phyloP scores from a whole-genome alignment of 75 land plant species.

The Azolla pinnata region DNA sequence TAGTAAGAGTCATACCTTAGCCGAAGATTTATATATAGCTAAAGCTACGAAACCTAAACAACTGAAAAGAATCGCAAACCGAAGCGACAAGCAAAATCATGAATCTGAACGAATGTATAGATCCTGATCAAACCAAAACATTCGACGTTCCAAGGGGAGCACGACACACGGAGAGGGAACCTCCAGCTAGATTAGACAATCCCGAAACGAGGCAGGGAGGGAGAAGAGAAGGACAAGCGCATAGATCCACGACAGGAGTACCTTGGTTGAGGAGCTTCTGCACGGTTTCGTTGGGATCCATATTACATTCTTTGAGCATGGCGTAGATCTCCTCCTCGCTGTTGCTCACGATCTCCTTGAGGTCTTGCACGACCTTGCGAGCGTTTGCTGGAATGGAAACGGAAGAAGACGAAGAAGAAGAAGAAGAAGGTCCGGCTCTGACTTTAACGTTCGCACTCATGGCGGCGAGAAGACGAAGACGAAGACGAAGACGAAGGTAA shows the following conservation, averaged over 20 bases:
- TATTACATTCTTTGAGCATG: conserved; percentile 70
- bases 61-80: too few species aligned
- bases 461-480: neutral
- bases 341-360: conserved; percentile 74
- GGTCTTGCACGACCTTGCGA: conserved; percentile 55
- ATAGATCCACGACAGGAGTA: conserved; percentile 3
- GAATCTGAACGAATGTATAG: too few species aligned
- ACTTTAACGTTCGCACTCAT: neutral
- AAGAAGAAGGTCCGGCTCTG: neutral
- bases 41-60: too few species aligned
- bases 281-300: conserved; percentile 78
- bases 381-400: conserved; percentile 41
- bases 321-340: conserved; percentile 84
- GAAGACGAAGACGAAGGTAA: too few species aligned
- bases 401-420: neutral
- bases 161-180: too few species aligned
- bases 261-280: conserved; percentile 74
- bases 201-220: too few species aligned
- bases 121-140: too few species aligned
- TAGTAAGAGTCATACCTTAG: too few species aligned
- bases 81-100: too few species aligned
- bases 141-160: too few species aligned
- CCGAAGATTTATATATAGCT: too few species aligned
- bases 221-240: neutral
- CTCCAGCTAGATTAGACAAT: too few species aligned